Conservation (phyloP, 106 monocot species). For the Acanthochlamys bracteata region DNA sequence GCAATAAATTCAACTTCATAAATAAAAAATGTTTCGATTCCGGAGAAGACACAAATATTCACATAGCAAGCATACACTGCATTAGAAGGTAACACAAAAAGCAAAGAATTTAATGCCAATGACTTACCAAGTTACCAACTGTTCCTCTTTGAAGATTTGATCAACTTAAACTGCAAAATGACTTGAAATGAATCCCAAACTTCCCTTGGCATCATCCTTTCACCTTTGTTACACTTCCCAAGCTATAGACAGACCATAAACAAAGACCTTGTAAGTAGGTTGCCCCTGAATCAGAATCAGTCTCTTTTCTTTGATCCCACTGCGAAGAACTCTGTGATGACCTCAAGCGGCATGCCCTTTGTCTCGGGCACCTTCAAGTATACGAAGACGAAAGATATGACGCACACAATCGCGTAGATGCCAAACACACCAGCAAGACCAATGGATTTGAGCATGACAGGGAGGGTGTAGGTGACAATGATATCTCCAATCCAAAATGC, state of each 20-base stretch:
- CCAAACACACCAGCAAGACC: constrained; percentile 50
- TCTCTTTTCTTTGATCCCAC: constrained; percentile 24
- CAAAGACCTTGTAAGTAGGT: too few relatives aligned
- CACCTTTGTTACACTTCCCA: background rate
- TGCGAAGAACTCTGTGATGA: constrained; percentile 43
- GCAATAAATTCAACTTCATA: too few relatives aligned
- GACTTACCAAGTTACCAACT: background rate
- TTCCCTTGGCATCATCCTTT: background rate
- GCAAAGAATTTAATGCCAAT: background rate
- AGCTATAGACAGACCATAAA: too few relatives aligned
- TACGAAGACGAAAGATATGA: constrained; percentile 28
- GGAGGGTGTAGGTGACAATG: constrained; percentile 44
- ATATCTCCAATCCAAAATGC: constrained; percentile 41
- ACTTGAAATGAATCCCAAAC: background rate
- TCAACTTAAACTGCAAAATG: background rate
- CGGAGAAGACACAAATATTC: background rate
- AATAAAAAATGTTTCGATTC: too few relatives aligned
- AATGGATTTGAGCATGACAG: constrained; percentile 31
- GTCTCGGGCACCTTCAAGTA: constrained; percentile 46
- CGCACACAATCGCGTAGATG: constrained; percentile 29
- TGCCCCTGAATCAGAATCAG: background rate
- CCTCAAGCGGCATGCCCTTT: constrained; percentile 49
- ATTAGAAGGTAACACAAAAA: background rate
- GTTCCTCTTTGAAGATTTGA: background rate
- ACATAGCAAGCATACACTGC: background rate